Conservation (phyloP, 495 filamentous ascomycete species). For the Talaromyces nanjingensis region DNA sequence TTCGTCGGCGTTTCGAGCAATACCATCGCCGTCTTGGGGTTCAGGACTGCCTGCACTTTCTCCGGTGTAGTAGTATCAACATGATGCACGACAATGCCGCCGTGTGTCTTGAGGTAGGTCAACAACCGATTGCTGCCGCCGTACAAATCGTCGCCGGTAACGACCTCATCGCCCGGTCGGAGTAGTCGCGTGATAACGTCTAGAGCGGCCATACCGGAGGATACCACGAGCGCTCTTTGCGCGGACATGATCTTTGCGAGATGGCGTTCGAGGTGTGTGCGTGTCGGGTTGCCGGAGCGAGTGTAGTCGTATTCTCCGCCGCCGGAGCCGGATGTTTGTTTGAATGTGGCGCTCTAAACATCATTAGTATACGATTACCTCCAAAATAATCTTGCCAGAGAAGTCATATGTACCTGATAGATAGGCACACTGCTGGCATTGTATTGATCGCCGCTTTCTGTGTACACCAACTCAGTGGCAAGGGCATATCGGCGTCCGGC, state of each 20-base stretch:
- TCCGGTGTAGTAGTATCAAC: slow-evolving; percentile 82
- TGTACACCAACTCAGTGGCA: slow-evolving; percentile 93
- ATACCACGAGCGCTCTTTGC: slow-evolving; percentile 80
- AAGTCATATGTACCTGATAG: slow-evolving; percentile 57
- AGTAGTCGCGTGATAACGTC: slow-evolving; percentile 95
- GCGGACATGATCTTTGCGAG: slow-evolving; percentile 98
- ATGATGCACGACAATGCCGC: slow-evolving; percentile 89
- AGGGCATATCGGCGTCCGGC: slow-evolving; percentile 81
- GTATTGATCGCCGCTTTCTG: slow-evolving; percentile 91
- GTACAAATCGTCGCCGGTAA: slow-evolving; percentile 95
- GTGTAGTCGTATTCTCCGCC: slow-evolving; percentile 95
- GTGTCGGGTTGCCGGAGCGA: slow-evolving; percentile 90
- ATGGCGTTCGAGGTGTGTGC: slow-evolving; percentile 93
- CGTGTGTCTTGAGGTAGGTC: slow-evolving; percentile 79
- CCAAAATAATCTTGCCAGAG: background rate
- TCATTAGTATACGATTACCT: background rate
- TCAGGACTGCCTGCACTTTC: slow-evolving; percentile 59
- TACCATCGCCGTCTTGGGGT: slow-evolving; percentile 84
- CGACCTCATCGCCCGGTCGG: slow-evolving; percentile 90
- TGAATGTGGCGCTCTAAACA: slow-evolving; percentile 84
- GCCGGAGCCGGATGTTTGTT: slow-evolving; percentile 75
- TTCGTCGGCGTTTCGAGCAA: slow-evolving; percentile 95
- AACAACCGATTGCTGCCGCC: slow-evolving; percentile 92
- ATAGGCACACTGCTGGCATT: slow-evolving; percentile 92
- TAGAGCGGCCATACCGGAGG: slow-evolving; percentile 93